Conservation (phyloP, 176 grass and related monocot genomes). For the Panicum miliaceum region DNA sequence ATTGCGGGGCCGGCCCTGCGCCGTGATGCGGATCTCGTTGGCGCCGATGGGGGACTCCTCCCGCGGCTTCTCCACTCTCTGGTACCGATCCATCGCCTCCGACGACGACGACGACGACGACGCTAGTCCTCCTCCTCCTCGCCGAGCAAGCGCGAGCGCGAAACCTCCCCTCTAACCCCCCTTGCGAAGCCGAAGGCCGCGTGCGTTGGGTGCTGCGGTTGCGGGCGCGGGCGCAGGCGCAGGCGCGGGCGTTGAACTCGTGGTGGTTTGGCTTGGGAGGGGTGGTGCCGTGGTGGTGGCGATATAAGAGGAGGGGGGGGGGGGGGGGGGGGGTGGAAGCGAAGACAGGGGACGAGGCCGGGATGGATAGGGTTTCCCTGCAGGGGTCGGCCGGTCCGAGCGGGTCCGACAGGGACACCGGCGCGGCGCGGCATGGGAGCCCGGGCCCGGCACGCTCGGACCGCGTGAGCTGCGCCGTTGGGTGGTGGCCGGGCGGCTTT, state of each 20-base stretch:
- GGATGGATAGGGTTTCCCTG: conserved; percentile 27
- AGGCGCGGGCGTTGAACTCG: conserved; percentile 15
- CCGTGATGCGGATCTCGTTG: conserved; percentile 76
- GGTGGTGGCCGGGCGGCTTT: background rate
- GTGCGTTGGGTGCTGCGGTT: conserved; percentile 2
- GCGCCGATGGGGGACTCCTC: conserved; percentile 56
- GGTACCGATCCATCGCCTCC: conserved; percentile 66
- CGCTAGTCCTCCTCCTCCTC: background rate
- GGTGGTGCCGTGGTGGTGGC: background rate
- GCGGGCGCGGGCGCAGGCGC: background rate
- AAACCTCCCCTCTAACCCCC: background rate
- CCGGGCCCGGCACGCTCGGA: conserved; percentile 13
- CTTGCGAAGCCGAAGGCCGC: background rate
- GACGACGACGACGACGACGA: background rate
- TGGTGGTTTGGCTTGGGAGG: conserved; percentile 34
- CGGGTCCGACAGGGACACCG: conserved; percentile 49
- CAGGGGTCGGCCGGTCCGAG: background rate
- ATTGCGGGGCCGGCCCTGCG: conserved; percentile 67
- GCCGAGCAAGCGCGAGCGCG: background rate
- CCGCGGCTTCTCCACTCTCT: conserved; percentile 70
- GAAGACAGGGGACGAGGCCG: background rate
- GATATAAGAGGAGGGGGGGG: background rate
- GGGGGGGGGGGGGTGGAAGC: no score
- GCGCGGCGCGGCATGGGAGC: background rate
- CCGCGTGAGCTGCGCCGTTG: conserved; percentile 12